Percentiles rank a stretch among this genome's conserved stretches.
phyloP scores from a whole-genome alignment of 305 asterid species.

The Petunia hybrid region DNA sequence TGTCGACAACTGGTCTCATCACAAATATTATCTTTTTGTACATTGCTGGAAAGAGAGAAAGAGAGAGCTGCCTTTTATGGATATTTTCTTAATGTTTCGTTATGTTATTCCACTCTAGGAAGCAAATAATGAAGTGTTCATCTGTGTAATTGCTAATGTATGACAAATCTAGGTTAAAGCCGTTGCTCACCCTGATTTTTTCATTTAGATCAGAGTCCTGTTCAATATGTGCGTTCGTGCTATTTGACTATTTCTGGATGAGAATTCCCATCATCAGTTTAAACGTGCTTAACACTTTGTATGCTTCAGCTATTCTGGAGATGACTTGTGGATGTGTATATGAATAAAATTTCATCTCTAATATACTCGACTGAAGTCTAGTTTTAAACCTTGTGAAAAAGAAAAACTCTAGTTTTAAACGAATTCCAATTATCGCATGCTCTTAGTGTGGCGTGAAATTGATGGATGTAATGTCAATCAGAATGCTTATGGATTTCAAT shows the following conservation, averaged over 20 bases:
- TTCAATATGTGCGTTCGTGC: background rate
- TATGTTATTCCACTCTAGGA: background rate
- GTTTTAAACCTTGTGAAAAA: background rate
- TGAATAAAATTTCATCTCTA: background rate
- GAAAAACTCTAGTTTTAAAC: background rate
- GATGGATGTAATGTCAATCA: background rate
- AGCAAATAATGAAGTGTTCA: background rate
- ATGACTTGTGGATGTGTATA: background rate
- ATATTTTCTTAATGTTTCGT: background rate
- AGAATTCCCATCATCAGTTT: slow-evolving; percentile 8
- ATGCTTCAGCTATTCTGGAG: background rate
- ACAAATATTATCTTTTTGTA: background rate
- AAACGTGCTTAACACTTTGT: background rate
- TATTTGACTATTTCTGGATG: slow-evolving; percentile 23
- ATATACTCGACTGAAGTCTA: slow-evolving; percentile 8
- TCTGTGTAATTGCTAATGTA: slow-evolving; percentile 15
- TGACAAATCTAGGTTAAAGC: slow-evolving; percentile 12
- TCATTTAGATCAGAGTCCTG: background rate
- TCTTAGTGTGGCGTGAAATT: slow-evolving; percentile 14
- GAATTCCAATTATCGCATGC: slow-evolving; percentile 7
- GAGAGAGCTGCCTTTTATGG: background rate
- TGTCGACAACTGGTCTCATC: background rate
- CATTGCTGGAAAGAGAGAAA: slow-evolving; percentile 8
- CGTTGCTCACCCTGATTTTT: background rate
- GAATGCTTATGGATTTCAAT: slow-evolving; percentile 21